Conservation (phyloP, 345 rosid genomes). For the Hibiscus tridactylites region DNA sequence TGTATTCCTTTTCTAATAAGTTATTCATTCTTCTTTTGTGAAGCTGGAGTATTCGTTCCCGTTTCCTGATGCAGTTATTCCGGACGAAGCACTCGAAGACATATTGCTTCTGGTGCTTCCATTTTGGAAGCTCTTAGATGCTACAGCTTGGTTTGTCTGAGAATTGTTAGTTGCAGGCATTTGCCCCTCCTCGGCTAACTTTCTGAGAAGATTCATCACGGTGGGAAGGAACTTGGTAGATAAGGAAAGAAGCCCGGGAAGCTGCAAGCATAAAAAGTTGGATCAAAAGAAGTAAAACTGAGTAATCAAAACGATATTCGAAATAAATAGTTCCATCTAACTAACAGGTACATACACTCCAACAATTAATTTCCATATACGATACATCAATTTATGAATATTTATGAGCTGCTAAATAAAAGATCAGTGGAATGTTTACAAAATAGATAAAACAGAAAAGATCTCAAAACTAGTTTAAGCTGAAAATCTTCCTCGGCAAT, state of each 20-base stretch:
- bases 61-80: conserved; percentile 28
- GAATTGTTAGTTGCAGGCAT: conserved; percentile 33
- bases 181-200: conserved; percentile 71
- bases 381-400: no score
- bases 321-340: neutral
- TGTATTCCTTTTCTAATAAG: neutral
- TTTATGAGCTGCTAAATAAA: no score
- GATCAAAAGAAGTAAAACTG: neutral
- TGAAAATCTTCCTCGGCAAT: no score
- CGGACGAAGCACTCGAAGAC: conserved; percentile 49
- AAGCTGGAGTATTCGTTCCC: conserved; percentile 34
- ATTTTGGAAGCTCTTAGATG: conserved; percentile 29
- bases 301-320: neutral
- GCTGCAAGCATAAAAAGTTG: conserved; percentile 35
- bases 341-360: no score
- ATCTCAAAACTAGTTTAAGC: no score
- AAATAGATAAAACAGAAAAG: no score
- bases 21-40: conserved; percentile 33
- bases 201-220: conserved; percentile 78
- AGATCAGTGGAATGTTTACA: no score
- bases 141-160: conserved; percentile 27
- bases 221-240: conserved; percentile 82
- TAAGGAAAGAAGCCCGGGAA: conserved; percentile 78
- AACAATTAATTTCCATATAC: no score
- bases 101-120: conserved; percentile 30